Evolutionary conservation across 441 rosid species (phyloP), one percentile per base, ranked within the genome.

Genomic region (Biscutella laevigata): DNA sequence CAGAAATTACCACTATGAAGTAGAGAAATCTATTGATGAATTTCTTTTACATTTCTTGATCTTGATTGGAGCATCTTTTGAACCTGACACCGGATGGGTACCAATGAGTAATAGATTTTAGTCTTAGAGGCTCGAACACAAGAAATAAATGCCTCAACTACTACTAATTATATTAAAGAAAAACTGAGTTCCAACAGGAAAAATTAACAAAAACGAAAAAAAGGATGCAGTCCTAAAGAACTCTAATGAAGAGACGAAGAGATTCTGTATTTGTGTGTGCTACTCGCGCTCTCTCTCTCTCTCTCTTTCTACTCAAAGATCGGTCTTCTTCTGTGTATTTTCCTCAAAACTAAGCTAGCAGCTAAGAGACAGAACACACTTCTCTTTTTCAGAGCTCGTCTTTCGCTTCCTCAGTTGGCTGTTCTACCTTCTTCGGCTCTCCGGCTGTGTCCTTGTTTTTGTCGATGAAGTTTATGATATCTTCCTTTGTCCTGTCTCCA

Each of bases 401-500:
- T 49, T 74, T 76, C 24, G 10, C 66, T 36, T 21, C 46, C 48
- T 75, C 65, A 5, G 35, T 76, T 68, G 62, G 57, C 16, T 27
- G 38, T 5, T 71, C 57, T 16, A 75, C 84, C 7, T 30, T 37
- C 16, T 51, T 47, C 4, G 54, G 2, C 64, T 65, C 61, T 59
- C 40, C 66, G 9, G 46, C 8, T 64, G 70, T 73, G 59, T 79
- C 92, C 49, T 79, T 72, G 71, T 84, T 86, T 72, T 82, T 86
- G 50, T 82, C 84, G 4, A 92, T 82, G 80, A 84, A 92, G 49
- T 77, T 73, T 14, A 84, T 72, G 30, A 92, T 68, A 49, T 77
- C 95, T 61, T 88, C 97, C 69, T 86, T 88, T 47, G 85, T 78
- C 74, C 97, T 79, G 57, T 59, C 80, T 7, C 95, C 97, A 0